Conservation (phyloP, 2,329 filamentous ascomycete species). For the Tolypocladium nubicola region DNA sequence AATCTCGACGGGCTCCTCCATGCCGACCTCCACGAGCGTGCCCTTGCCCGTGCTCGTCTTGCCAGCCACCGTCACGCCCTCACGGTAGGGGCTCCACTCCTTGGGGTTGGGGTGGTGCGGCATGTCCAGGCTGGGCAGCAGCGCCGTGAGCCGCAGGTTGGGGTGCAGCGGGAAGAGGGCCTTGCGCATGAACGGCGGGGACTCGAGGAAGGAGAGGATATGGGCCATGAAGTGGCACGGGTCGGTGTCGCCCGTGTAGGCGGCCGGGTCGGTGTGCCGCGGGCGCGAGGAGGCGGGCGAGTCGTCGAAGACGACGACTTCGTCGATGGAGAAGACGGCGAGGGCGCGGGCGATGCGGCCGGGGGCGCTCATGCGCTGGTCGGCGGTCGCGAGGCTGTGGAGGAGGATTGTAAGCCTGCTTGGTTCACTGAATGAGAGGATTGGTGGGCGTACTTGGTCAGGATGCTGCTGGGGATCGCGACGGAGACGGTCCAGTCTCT, state of each 20-base stretch:
- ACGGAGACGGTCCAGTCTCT: conserved; percentile 67
- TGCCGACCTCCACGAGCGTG: conserved; percentile 49
- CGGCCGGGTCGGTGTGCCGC: conserved; percentile 34
- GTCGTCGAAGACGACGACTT: conserved; percentile 75
- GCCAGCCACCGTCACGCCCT: conserved; percentile 55
- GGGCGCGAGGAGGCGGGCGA: conserved; percentile 35
- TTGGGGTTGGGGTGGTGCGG: conserved; percentile 69
- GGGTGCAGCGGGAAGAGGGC: conserved; percentile 68
- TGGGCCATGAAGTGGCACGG: conserved; percentile 74
- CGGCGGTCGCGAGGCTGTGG: conserved; percentile 57
- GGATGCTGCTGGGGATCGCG: conserved; percentile 67
- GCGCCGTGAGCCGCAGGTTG: conserved; percentile 63
- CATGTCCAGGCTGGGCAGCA: conserved; percentile 70
- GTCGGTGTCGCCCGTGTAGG: conserved; percentile 60
- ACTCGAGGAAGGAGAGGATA: conserved; percentile 71
- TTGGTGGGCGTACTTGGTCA: conserved; percentile 49
- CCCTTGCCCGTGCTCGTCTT: conserved; percentile 28
- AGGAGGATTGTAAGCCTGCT: not conserved
- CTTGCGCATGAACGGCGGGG: conserved; percentile 71
- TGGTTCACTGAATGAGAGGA: not conserved
- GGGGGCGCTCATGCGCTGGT: conserved; percentile 63
- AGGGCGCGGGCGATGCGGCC: conserved; percentile 72
- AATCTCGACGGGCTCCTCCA: conserved; percentile 45
- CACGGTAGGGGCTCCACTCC: conserved; percentile 71
- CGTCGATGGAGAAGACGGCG: conserved; percentile 75